phyloP scores from a whole-genome alignment of 78 protist species.

The Dictyostelium capitatum region DNA sequence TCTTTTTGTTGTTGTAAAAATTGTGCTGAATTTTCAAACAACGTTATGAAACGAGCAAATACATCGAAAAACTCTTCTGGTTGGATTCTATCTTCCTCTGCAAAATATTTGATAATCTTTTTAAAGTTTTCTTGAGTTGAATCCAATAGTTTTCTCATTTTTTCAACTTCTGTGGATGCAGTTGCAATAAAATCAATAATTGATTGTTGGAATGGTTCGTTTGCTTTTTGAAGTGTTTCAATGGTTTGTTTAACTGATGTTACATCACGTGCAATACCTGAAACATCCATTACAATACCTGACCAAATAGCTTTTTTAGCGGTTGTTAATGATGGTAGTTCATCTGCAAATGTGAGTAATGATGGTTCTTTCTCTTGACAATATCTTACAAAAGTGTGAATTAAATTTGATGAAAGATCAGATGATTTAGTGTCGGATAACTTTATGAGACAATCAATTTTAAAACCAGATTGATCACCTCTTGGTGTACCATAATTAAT shows the following conservation, averaged over 20 bases:
- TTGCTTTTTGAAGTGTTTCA: constrained; percentile 56
- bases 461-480: constrained; percentile 78
- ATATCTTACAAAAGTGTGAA: constrained; percentile 49
- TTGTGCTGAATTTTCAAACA: constrained; percentile 17
- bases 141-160: constrained; percentile 42
- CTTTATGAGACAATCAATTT: constrained; percentile 60
- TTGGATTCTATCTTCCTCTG: constrained; percentile 27
- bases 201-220: constrained; percentile 61
- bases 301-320: constrained; percentile 69
- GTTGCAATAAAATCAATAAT: constrained; percentile 33
- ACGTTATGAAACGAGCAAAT: constrained; percentile 24
- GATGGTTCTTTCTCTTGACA: constrained; percentile 25
- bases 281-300: constrained; percentile 50
- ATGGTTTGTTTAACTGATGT: background rate
- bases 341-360: constrained; percentile 64
- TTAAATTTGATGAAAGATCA: constrained; percentile 63
- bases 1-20: constrained; percentile 32
- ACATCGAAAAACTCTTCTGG: constrained; percentile 74
- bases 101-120: constrained; percentile 62
- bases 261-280: constrained; percentile 30
- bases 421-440: constrained; percentile 67
- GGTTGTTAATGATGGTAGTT: constrained; percentile 32
- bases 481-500: constrained; percentile 80
- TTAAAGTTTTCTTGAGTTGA: constrained; percentile 66
- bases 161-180: constrained; percentile 36